Conservation (phyloP, 371 early-diverging fungal genomes). For the Choanephora cucurbitarum region DNA sequence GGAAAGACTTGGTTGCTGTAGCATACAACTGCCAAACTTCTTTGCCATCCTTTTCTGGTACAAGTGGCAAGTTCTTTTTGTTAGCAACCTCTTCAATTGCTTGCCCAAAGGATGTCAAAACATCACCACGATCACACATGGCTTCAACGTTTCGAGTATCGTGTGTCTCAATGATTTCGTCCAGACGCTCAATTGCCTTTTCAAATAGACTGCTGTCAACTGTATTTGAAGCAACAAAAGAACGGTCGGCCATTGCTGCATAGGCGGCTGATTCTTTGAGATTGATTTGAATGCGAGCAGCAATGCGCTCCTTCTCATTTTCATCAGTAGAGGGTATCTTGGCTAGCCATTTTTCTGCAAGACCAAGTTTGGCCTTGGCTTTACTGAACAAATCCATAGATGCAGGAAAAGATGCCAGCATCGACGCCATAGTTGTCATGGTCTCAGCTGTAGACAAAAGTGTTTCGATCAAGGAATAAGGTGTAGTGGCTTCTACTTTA, state of each 20-base stretch:
- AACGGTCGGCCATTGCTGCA: conserved; percentile 60
- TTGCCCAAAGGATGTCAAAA: conserved; percentile 62
- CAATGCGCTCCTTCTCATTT: conserved; percentile 24
- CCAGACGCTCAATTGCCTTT: conserved; percentile 46
- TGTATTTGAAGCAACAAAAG: conserved; percentile 46
- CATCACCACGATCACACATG: conserved; percentile 70
- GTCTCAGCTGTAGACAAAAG: conserved; percentile 41
- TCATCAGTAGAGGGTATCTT: conserved; percentile 18
- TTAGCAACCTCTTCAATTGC: conserved; percentile 30
- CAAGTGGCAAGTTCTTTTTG: conserved; percentile 20
- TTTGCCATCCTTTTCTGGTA: conserved; percentile 33
- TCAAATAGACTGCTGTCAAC: conserved; percentile 52
- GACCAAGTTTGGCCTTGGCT: conserved; percentile 32
- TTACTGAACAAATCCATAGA: conserved; percentile 41
- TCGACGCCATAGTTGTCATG: conserved; percentile 51
- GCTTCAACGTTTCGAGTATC: conserved; percentile 66
- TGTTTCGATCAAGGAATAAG: conserved; percentile 45
- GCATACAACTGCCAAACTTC: conserved; percentile 57
- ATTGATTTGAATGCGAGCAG: conserved; percentile 44
- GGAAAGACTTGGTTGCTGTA: conserved; percentile 55
- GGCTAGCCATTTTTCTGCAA: conserved; percentile 47
- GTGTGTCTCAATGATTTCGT: conserved; percentile 46
- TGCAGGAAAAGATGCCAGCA: conserved; percentile 42
- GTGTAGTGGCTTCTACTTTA: conserved; percentile 44
- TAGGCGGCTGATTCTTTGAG: conserved; percentile 60